Evolutionary conservation across 345 rosid species (phyloP), one percentile per base, ranked within the genome.

Genomic region (Stellera chamaejasme): DNA sequence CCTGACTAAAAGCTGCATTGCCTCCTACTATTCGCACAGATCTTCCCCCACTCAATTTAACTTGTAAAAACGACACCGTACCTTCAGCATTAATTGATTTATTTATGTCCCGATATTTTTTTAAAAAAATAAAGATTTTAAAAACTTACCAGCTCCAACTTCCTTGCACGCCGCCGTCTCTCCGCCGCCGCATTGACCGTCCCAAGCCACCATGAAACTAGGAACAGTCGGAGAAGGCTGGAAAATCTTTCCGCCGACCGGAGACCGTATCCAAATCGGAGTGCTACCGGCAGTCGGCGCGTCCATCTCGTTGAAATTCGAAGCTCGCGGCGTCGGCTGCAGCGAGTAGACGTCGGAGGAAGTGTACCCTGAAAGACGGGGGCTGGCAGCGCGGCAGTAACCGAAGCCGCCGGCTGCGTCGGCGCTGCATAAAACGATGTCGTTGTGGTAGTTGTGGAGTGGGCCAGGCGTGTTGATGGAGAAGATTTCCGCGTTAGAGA

Each of bases 281-380:
- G 79, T 73, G 43, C 19, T 61, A 0, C 70, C 43, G 0, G 73
- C 52, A 6, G 72, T 43, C 45, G 56, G 58, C 27, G 55, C 54
- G 52, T 79, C 84, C 71, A 76, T 43, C 49, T 79, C 84, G 8
- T 79, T 79, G 48, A 76, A 76, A 6, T 79, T 79, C 1, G 84
- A 79, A 4, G 79, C 79, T 7, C 84, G 73, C 13, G 85, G 69
- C 13, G 79, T 70, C 15, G 80, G 81, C 54, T 79, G 84, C 58
- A 79, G 66, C 1, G 90, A 86, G 74, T 86, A 86, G 23, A 87
- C 90, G 54, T 86, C 95, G 0, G 90, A 86, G 2, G 95, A 86
- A 11, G 85, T 87, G 50, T 86, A 86, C 4, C 87, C 89, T 0
- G 87, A 82, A 50, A 84, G 58, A 53, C 94, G 69, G 6, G 79